Evolutionary conservation across 352 stramenopile species (phyloP), one percentile per base, ranked within the genome.

Genomic region (Blastocystis sp.): DNA sequence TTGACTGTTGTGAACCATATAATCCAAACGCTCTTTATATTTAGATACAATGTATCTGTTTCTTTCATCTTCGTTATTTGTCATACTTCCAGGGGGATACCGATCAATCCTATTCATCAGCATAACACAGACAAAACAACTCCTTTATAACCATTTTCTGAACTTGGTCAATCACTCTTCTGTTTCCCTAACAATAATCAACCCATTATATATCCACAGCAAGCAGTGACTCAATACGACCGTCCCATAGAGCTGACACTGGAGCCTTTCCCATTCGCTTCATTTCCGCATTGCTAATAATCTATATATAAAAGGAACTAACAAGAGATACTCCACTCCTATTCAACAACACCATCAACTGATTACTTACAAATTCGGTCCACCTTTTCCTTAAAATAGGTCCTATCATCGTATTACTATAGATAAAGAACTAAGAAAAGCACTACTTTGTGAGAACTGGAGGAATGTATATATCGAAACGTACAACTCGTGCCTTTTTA

Each of bases 191-290:
- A 22, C 7, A 4, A 54, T 13, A 3, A 69, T 1, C 5, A 1
- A 19, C 33, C 6, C 13, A 1, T 4, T 30, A 44, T 33, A 48
- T 60, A 42, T 9, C 48, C 7, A 84, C 73, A 42, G 51, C 22
- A 37, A 84, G 73, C 66, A 84, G 73, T 22, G 73, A 84, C 51
- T 84, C 73, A 56, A 84, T 84, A 22, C 73, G 73, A 22, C 73
- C 73, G 48, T 84, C 73, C 73, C 73, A 84, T 6, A 84, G 9
- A 42, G 13, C 33, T 5, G 24, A 27, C 27, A 68, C 22, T 40
- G 48, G 17, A 15, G 22, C 22, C n/a, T 68, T 68, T 35, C 48
- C 24, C 73, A 84, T 62, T 11, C 54, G 51, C 48, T 69, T 68
- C 53, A 66, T 84, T 22, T 84, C 51, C 51, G 22, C 22, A 40